Evolutionary conservation across 1,284 basidiomycete species (phyloP).

Genomic region (Heterobasidion parviporum): DNA sequence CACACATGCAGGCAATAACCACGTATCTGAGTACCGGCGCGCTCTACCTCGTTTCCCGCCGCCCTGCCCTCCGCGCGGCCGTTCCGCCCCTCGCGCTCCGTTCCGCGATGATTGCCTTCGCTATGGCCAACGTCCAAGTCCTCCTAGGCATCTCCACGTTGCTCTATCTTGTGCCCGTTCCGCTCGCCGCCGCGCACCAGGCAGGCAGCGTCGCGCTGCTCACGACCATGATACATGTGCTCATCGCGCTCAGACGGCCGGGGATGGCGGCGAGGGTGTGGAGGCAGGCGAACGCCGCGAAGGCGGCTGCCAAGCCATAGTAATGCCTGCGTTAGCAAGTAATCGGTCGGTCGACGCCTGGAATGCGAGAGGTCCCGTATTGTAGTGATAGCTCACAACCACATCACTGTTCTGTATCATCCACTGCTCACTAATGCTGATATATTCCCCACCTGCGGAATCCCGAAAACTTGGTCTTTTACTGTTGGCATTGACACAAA

Average conservation of each 20-base stretch:
- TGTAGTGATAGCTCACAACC: neutral
- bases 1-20: constrained; percentile 56
- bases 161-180: constrained; percentile 89
- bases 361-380: neutral
- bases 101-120: constrained; percentile 64
- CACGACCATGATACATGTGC: constrained; percentile 76
- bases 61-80: constrained; percentile 43
- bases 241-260: constrained; percentile 69
- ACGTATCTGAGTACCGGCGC: constrained; percentile 70
- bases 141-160: constrained; percentile 88
- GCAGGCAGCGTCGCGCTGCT: constrained; percentile 88
- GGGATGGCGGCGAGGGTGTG: constrained; percentile 58
- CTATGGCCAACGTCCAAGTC: constrained; percentile 83
- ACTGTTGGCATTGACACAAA: neutral
- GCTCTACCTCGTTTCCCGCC: constrained; percentile 52
- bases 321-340: neutral
- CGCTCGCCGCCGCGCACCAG: constrained; percentile 90
- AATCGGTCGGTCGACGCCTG: neutral
- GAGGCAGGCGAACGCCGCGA: constrained; percentile 30
- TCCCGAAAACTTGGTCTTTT: neutral
- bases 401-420: neutral
- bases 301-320: constrained; percentile 3
- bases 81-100: constrained; percentile 65
- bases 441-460: neutral
- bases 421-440: neutral